Conservation (phyloP, 2,329 filamentous ascomycete species). For the Ciborinia camelliae region DNA sequence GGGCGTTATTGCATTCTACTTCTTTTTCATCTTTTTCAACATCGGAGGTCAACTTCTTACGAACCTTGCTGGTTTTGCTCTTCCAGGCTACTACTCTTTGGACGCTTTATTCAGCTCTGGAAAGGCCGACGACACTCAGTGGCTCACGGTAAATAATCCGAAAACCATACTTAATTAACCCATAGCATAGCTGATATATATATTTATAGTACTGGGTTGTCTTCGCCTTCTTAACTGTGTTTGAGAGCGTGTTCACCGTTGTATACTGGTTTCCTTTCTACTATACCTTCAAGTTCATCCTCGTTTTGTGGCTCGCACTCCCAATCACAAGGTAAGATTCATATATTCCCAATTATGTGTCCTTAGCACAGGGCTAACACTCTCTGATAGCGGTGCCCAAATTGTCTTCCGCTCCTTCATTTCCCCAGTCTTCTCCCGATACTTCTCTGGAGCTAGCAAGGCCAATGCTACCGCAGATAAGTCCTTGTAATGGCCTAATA, state of each 20-base stretch:
- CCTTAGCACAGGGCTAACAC: constrained; percentile 23
- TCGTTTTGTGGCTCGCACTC: constrained; percentile 96
- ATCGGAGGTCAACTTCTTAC: constrained; percentile 83
- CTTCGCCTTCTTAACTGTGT: constrained; percentile 76
- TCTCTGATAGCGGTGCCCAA: constrained; percentile 73
- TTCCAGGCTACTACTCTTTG: constrained; percentile 82
- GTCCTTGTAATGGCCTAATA: constrained; percentile 51
- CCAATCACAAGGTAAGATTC: constrained; percentile 82
- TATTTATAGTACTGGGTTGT: constrained; percentile 75
- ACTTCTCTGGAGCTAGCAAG: constrained; percentile 75
- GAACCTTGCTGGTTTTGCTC: constrained; percentile 78
- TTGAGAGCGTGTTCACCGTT: constrained; percentile 78
- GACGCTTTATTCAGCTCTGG: constrained; percentile 67
- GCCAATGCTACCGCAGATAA: constrained; percentile 67
- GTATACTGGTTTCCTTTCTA: constrained; percentile 99
- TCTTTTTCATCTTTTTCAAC: constrained; percentile 91
- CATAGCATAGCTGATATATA: constrained; percentile 22
- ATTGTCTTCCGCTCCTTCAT: constrained; percentile 96
- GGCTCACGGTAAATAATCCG: constrained; percentile 59
- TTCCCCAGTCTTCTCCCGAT: constrained; percentile 84
- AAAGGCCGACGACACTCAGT: constrained; percentile 80
- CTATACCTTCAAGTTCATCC: constrained; percentile 98
- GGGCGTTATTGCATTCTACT: constrained; percentile 74
- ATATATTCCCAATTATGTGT: background rate
- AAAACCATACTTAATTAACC: constrained; percentile 3